phyloP scores from a whole-genome alignment of 805 yeast species.

The Lachancea dasiensis region DNA sequence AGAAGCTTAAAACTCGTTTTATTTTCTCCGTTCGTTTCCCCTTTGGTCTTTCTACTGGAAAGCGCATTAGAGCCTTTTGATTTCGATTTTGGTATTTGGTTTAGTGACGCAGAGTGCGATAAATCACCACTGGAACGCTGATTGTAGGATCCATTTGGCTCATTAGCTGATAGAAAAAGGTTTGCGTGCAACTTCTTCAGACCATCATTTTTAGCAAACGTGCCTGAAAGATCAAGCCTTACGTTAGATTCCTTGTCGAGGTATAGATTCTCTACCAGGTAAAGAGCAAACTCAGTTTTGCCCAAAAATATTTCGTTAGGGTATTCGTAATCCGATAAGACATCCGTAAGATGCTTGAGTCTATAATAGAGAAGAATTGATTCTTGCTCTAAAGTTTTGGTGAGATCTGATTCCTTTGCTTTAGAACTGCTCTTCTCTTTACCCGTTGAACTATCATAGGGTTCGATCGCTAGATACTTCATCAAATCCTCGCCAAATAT shows the following conservation, averaged over 20 bases:
- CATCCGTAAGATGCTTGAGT: slow-evolving; percentile 19
- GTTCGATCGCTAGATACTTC: slow-evolving; percentile 18
- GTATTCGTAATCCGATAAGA: slow-evolving; percentile 24
- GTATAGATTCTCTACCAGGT: slow-evolving; percentile 15
- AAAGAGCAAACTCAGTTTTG: slow-evolving; percentile 16
- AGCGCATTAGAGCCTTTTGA: slow-evolving; percentile 1
- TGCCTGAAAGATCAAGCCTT: slow-evolving; percentile 11
- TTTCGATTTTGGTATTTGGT: background rate
- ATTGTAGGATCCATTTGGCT: background rate
- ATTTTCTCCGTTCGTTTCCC: background rate
- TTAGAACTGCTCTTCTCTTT: background rate
- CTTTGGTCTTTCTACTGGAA: slow-evolving; percentile 1
- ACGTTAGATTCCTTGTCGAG: slow-evolving; percentile 12
- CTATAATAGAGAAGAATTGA: slow-evolving; percentile 19
- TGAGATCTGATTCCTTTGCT: slow-evolving; percentile 6
- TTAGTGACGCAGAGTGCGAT: background rate
- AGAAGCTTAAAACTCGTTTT: slow-evolving; percentile 7
- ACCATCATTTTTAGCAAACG: slow-evolving; percentile 10
- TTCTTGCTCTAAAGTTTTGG: slow-evolving; percentile 24
- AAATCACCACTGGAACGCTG: background rate
- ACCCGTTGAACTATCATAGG: background rate
- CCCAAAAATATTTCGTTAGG: slow-evolving; percentile 18
- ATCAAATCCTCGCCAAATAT: slow-evolving; percentile 28
- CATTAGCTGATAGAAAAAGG: slow-evolving; percentile 1
- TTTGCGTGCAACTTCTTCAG: slow-evolving; percentile 9